Conservation (phyloP, 202 grass and related monocot genomes). For the Setaria viridis region DNA sequence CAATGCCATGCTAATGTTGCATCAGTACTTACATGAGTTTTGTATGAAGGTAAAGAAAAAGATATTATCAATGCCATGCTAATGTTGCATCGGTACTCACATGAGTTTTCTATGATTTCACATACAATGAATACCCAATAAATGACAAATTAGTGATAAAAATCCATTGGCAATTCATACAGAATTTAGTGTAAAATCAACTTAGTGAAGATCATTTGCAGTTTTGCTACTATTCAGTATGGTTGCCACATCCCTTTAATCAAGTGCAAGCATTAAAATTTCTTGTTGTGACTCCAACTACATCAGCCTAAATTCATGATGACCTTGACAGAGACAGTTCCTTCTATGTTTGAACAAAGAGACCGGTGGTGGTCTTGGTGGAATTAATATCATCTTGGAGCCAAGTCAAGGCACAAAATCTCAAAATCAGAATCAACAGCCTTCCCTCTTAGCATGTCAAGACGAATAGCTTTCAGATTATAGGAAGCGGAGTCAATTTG, state of each 20-base stretch:
- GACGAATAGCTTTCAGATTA: slow-evolving; percentile 12
- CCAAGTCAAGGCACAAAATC: slow-evolving; percentile 20
- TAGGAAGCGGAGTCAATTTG: slow-evolving; percentile 39
- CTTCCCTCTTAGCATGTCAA: slow-evolving; percentile 39
- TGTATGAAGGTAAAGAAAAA: slow-evolving; percentile 3
- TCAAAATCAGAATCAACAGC: slow-evolving; percentile 4
- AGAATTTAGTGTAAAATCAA: background rate
- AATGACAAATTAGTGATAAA: slow-evolving; percentile 20
- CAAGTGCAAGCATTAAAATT: slow-evolving; percentile 51
- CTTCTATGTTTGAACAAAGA: slow-evolving; percentile 47
- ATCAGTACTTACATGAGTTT: slow-evolving; percentile 10
- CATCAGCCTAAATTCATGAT: slow-evolving; percentile 42
- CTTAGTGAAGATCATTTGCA: slow-evolving; percentile 23
- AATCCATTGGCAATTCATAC: slow-evolving; percentile 8
- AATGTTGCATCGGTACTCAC: slow-evolving; percentile 8
- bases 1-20: slow-evolving; percentile 23
- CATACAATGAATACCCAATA: slow-evolving; percentile 14
- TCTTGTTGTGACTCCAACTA: slow-evolving; percentile 42
- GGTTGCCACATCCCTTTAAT: slow-evolving; percentile 46
- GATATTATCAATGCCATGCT: slow-evolving; percentile 22
- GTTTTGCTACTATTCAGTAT: slow-evolving; percentile 36
- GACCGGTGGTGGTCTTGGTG: slow-evolving; percentile 14
- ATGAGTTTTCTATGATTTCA: slow-evolving; percentile 15
- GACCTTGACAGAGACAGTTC: slow-evolving; percentile 35
- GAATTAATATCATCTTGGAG: slow-evolving; percentile 31